Conservation (phyloP, 345 rosid genomes). For the Eucalyptus erythrocorys region DNA sequence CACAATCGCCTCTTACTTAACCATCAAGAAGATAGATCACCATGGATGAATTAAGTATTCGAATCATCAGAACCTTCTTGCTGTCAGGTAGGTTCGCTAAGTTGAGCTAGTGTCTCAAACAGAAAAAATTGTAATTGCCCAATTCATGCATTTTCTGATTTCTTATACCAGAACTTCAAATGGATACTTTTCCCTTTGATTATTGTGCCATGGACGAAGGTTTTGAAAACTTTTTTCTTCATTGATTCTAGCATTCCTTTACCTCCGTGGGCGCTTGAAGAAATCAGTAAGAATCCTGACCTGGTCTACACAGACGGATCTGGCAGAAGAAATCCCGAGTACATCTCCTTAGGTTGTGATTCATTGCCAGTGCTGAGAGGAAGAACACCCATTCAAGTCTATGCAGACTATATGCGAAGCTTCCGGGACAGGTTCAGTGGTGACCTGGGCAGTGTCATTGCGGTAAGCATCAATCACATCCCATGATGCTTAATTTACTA, state of each 20-base stretch:
- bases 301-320: conserved; percentile 89
- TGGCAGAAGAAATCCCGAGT: conserved; percentile 87
- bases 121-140: background rate
- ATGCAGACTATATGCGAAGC: conserved; percentile 89
- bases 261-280: conserved; percentile 98
- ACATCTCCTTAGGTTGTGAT: conserved; percentile 87
- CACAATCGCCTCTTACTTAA: background rate
- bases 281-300: conserved; percentile 79
- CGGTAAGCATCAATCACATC: conserved; percentile 33
- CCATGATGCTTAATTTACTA: background rate
- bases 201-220: background rate
- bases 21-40: background rate
- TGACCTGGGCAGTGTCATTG: conserved; percentile 60
- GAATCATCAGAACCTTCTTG: background rate
- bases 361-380: conserved; percentile 66
- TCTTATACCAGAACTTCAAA: background rate
- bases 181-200: background rate
- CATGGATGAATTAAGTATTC: background rate
- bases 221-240: background rate
- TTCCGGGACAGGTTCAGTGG: conserved; percentile 65
- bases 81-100: background rate
- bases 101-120: background rate
- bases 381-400: conserved; percentile 90
- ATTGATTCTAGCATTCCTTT: conserved; percentile 56
- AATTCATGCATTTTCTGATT: background rate